Evolutionary conservation across 352 stramenopile species (phyloP).

Genomic region (Pythium angustatum): DNA sequence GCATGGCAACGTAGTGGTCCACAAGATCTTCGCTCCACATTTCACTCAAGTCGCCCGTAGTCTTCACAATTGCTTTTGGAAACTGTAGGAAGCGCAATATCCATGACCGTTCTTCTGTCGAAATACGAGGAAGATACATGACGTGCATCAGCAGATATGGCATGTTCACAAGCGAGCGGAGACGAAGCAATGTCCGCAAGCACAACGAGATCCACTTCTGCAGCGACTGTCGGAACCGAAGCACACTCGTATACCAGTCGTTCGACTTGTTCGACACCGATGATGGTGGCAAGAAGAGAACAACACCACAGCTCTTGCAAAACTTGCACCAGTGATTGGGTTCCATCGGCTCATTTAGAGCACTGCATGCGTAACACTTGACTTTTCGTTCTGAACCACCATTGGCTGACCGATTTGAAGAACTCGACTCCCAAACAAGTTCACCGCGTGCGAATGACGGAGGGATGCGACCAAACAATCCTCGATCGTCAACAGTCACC

Average conservation of each 20-base stretch:
- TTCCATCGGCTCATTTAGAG: constrained; percentile 65
- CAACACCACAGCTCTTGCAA: constrained; percentile 72
- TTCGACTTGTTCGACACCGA: constrained; percentile 77
- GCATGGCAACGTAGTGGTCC: constrained; percentile 84
- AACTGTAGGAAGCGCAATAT: constrained; percentile 83
- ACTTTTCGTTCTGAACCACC: constrained; percentile 60
- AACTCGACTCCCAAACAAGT: constrained; percentile 59
- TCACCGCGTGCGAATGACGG: constrained; percentile 80
- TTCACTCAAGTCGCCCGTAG: constrained; percentile 51
- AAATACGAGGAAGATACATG: constrained; percentile 82
- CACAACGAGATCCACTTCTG: constrained; percentile 84
- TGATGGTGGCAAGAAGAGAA: constrained; percentile 76
- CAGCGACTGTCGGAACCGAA: constrained; percentile 72
- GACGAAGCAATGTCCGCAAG: constrained; percentile 57
- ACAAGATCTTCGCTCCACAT: constrained; percentile 83
- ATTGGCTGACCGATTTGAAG: constrained; percentile 30
- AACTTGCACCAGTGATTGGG: constrained; percentile 72
- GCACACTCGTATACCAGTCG: constrained; percentile 77
- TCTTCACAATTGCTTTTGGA: constrained; percentile 59
- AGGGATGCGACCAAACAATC: constrained; percentile 67
- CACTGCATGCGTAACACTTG: constrained; percentile 72
- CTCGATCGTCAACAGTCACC: constrained; percentile 66
- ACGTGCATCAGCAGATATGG: constrained; percentile 84
- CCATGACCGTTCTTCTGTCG: constrained; percentile 78
- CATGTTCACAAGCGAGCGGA: constrained; percentile 72